These are phyloP conservation scores for Chaetothyriales sp. DNA, from an alignment of 2,329 filamentous ascomycete genomes.

Conservation along the genomic window DNA sequence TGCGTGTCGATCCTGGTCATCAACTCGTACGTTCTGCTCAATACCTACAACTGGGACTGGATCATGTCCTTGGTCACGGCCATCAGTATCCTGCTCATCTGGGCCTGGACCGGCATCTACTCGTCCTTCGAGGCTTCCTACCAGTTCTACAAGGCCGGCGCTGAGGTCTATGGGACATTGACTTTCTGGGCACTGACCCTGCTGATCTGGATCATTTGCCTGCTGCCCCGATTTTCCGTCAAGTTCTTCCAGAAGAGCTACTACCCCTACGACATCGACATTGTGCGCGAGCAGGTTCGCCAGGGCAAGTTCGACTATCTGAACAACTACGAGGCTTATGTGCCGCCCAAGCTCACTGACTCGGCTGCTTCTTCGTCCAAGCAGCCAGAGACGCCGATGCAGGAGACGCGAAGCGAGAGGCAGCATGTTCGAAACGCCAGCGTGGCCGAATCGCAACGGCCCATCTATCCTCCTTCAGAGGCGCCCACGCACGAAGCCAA, in stretches of 20 bases:
- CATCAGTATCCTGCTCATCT: slow-evolving; percentile 76
- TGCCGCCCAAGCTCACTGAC: slow-evolving; percentile 34
- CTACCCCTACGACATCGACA: slow-evolving; percentile 84
- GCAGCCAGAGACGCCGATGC: slow-evolving; percentile 30
- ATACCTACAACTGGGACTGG: slow-evolving; percentile 98
- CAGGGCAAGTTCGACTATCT: slow-evolving; percentile 71
- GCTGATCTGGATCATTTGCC: slow-evolving; percentile 64
- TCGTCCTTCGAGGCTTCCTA: slow-evolving; percentile 44
- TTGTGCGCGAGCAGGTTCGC: slow-evolving; percentile 81
- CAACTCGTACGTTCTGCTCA: slow-evolving; percentile 89
- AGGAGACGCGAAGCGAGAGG: slow-evolving; percentile 31
- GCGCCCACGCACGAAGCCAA: slow-evolving; percentile 64
- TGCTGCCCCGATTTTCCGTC: slow-evolving; percentile 74
- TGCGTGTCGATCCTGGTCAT: slow-evolving; percentile 75
- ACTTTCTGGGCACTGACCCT: slow-evolving; percentile 79
- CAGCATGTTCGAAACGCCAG: slow-evolving; percentile 28
- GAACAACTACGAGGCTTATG: slow-evolving; percentile 40
- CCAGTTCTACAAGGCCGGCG: slow-evolving; percentile 63
- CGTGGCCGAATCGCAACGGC: slow-evolving; percentile 74
- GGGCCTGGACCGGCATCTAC: slow-evolving; percentile 92
- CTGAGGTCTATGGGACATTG: slow-evolving; percentile 65
- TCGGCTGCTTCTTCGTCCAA: slow-evolving; percentile 48
- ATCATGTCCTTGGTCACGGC: slow-evolving; percentile 69
- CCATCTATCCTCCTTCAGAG: slow-evolving; percentile 86
- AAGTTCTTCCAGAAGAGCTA: slow-evolving; percentile 91